A percentile compares a stretch with the other conserved stretches of the same genome.
Evolutionary conservation across 1,284 basidiomycete genomes (phyloP).

Genomic region (Malassezia brasiliensis): DNA sequence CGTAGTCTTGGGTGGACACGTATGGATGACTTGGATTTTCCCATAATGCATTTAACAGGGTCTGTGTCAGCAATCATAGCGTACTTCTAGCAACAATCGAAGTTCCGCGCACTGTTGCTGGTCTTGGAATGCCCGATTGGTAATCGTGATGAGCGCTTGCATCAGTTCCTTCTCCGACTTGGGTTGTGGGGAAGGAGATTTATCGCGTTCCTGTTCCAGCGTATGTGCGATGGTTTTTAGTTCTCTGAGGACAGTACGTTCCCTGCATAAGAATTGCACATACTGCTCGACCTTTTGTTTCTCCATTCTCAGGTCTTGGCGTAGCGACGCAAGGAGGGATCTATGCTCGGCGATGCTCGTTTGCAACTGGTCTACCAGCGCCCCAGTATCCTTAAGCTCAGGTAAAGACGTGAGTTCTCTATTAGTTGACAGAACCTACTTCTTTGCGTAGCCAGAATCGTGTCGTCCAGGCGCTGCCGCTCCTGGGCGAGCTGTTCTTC

Average conservation of each 20-base stretch:
- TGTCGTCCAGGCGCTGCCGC: conserved; percentile 3
- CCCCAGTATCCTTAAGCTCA: neutral
- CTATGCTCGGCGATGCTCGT: conserved; percentile 11
- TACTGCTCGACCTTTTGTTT: conserved; percentile 1
- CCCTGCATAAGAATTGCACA: neutral
- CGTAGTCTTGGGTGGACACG: neutral
- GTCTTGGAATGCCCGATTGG: conserved; percentile 5
- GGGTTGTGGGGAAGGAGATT: no score
- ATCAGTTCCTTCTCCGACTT: neutral
- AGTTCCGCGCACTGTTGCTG: conserved; percentile 5
- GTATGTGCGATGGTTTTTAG: neutral
- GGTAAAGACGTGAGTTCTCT: conserved; percentile 3
- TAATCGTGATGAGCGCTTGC: neutral
- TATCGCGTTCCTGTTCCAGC: neutral
- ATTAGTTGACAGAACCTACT: conserved; percentile 1
- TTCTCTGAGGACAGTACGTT: neutral
- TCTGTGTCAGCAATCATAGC: neutral
- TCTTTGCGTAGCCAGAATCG: conserved; percentile 9
- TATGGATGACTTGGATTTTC: conserved; percentile 8
- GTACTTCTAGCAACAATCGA: conserved; percentile 12
- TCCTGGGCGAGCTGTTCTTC: neutral
- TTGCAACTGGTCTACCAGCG: neutral
- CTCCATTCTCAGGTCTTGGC: conserved; percentile 3
- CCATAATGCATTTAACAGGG: conserved; percentile 13
- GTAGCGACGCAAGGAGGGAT: neutral